Base-by-base conservation (phyloP, 2,329 filamentous ascomycete genomes). In the Ophiocordyceps camponoti-floridani region DNA sequence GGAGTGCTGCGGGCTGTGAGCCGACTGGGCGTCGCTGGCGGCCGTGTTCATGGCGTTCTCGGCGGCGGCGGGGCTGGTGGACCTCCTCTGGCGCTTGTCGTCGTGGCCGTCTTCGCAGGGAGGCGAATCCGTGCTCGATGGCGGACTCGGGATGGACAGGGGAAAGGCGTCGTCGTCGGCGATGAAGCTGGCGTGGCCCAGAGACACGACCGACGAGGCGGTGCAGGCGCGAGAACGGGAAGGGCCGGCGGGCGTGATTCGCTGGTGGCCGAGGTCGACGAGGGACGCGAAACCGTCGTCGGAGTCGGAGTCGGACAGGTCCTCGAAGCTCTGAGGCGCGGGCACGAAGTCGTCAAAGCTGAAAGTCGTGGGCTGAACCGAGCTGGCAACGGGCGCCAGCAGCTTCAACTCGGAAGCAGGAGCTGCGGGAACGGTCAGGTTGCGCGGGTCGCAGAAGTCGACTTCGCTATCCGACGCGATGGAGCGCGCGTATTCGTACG, bases 391-490 rank as follows among this genome's bases (percentile, higher is more conserved):
- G 33, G 33, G 33, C 33, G 9, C 13, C 14, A 37, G 9, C 33
- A 84, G 68, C 48, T 80, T 72, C 52, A 85, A 80, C 52, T 86
- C 81, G 41, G 72, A 63, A 8, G 69, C 63, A 61, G 45, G 70
- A 62, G 56, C 59, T 44, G 58, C 72, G 27, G 66, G 71, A 14
- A 94, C 84, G 18, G 84, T 94, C 50, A 95, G 68, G 58, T 94
- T 85, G 57, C 88, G 80, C 31, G 89, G 88, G 58, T 95, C 88
- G 63, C 89, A 94, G 61, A 91, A 93, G 64, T 86, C 81, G 52
- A 86, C 73, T 60, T 86, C 81, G 52, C 74, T 70, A 56, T 86
- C 82, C 2, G 78, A 77, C 41, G 73, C 67, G 58, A 80, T 67
- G 46, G 83, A 77, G 54, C 74, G 70, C 53, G 84, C 79, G 51